Conservation (phyloP, 352 stramenopile genomes). For the Bremia lactucae region DNA sequence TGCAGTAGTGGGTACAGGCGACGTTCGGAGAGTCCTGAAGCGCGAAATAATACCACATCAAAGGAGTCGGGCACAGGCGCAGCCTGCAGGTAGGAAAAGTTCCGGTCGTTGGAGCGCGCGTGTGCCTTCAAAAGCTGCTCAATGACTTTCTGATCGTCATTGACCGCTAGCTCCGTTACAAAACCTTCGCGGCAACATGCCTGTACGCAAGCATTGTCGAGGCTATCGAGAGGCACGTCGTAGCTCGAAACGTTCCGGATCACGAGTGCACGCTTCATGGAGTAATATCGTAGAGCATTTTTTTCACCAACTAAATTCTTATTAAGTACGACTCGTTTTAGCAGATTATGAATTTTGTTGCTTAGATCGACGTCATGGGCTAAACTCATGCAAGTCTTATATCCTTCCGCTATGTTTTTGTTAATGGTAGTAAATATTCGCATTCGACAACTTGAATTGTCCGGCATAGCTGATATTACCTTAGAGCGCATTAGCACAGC, state of each 20-base stretch:
- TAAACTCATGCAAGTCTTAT: too few species aligned
- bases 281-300: too few species aligned
- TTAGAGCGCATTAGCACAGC: too few species aligned
- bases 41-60: conserved; percentile 56
- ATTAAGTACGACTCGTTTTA: too few species aligned
- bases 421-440: too few species aligned
- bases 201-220: conserved; percentile 71
- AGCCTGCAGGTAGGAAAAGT: conserved; percentile 11
- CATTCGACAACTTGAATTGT: too few species aligned
- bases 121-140: conserved; percentile 49
- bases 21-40: conserved; percentile 36
- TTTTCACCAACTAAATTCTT: too few species aligned
- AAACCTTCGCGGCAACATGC: conserved; percentile 51
- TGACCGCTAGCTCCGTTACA: conserved; percentile 57
- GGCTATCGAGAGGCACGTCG: conserved; percentile 57
- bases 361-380: too few species aligned
- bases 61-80: conserved; percentile 26
- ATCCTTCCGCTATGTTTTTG: too few species aligned
- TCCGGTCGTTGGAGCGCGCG: conserved; percentile 17
- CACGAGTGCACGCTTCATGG: conserved; percentile 70
- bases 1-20: conserved; percentile 47
- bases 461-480: too few species aligned
- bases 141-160: conserved; percentile 42
- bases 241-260: conserved; percentile 67
- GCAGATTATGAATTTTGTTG: too few species aligned